Percentiles rank a stretch among this genome's conserved stretches.
Evolutionary conservation across 139 green algal species (phyloP).

Genomic region (Gonium pectorale): DNA sequence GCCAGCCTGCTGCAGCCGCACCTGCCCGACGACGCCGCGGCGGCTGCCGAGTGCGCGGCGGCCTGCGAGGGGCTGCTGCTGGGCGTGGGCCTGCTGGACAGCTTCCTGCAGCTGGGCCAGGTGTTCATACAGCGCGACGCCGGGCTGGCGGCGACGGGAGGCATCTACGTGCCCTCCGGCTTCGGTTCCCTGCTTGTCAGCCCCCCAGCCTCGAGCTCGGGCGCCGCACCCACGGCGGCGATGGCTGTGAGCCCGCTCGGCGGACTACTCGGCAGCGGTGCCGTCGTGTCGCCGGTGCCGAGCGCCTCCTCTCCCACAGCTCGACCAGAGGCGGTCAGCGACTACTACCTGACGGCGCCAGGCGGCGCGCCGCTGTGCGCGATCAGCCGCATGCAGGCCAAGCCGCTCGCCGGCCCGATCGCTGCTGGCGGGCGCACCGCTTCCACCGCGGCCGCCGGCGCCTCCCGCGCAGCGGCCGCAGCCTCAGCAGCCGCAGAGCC

Average conservation of each 20-base stretch:
- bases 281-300: constrained; percentile 23
- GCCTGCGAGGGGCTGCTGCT: constrained; percentile 49
- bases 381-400: constrained; percentile 57
- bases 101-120: constrained; percentile 70
- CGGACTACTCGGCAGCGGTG: neutral
- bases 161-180: constrained; percentile 69
- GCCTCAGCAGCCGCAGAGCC: neutral
- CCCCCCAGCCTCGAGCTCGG: no score
- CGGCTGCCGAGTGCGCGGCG: neutral
- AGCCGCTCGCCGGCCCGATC: constrained; percentile 28
- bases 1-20: constrained; percentile 16
- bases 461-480: neutral
- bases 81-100: constrained; percentile 61
- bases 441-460: neutral
- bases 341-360: constrained; percentile 58
- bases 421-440: neutral
- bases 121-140: constrained; percentile 47
- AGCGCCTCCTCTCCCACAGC: neutral
- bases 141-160: neutral
- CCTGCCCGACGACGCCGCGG: neutral
- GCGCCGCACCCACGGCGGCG: neutral
- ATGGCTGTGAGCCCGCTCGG: no score
- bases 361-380: constrained; percentile 28
- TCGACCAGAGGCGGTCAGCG: constrained; percentile 44
- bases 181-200: constrained; percentile 54